Percentiles rank a stretch among this genome's conserved stretches.
Evolutionary conservation across 805 yeast species (phyloP).

Genomic region (Pichia kluyveri): DNA sequence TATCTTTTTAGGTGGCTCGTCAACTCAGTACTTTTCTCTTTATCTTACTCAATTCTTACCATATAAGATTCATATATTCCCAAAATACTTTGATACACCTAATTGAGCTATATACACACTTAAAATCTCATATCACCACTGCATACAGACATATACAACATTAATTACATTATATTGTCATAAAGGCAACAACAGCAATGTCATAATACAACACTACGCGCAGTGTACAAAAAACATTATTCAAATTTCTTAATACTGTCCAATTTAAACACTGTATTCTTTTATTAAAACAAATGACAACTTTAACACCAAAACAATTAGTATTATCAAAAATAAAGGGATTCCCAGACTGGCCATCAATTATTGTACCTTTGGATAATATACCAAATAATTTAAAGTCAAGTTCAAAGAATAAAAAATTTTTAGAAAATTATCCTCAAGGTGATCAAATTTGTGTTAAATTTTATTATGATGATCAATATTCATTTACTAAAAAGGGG

Average conservation of each 20-base stretch:
- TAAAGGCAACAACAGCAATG: too few relatives aligned
- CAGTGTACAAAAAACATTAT: too few relatives aligned
- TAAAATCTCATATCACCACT: too few relatives aligned
- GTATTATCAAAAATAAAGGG: constrained; percentile 81
- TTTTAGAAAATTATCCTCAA: constrained; percentile 6
- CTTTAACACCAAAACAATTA: constrained; percentile 19
- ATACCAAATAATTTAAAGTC: constrained; percentile 52
- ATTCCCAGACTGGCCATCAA: constrained; percentile 87
- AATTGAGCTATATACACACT: too few relatives aligned
- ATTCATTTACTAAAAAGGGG: constrained; percentile 50
- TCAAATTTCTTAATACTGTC: background rate
- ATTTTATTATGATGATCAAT: constrained; percentile 65
- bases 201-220: too few relatives aligned
- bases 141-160: too few relatives aligned
- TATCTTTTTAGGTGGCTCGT: too few relatives aligned
- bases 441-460: constrained; percentile 36
- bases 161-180: too few relatives aligned
- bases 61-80: too few relatives aligned
- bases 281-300: background rate
- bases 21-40: too few relatives aligned
- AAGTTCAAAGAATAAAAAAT: constrained; percentile 34
- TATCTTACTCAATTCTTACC: too few relatives aligned
- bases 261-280: background rate
- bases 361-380: constrained; percentile 53
- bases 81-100: too few relatives aligned